Evolutionary conservation across 371 early-diverging fungal genomes (phyloP).

Genomic region (Lichtheimia ornata): DNA sequence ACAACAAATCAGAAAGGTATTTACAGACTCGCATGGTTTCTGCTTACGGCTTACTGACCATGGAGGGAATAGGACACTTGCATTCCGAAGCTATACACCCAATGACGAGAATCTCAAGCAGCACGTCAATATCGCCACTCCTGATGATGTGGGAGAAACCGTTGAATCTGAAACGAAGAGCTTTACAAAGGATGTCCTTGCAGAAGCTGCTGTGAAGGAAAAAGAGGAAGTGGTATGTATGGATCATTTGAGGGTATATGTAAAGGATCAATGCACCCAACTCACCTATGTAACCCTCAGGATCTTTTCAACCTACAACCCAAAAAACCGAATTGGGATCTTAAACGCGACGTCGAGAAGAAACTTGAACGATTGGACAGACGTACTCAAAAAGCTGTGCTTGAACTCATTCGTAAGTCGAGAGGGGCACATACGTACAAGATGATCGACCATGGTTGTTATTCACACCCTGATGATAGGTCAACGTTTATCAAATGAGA

Average conservation of each 20-base stretch:
- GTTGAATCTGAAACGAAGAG: constrained; percentile 62
- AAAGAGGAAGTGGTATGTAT: constrained; percentile 74
- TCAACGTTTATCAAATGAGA: constrained; percentile 17
- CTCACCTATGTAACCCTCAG: constrained; percentile 29
- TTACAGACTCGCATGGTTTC: background rate
- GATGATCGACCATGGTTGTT: background rate
- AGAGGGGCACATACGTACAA: background rate
- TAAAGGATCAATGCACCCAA: background rate
- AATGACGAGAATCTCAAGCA: constrained; percentile 49
- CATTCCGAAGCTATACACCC: constrained; percentile 66
- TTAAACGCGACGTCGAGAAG: constrained; percentile 83
- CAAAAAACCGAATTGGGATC: constrained; percentile 86
- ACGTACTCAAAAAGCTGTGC: constrained; percentile 71
- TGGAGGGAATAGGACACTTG: constrained; percentile 24
- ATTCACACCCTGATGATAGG: constrained; percentile 8
- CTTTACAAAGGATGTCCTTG: constrained; percentile 58
- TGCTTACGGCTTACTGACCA: background rate
- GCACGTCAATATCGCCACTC: constrained; percentile 51
- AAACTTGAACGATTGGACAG: constrained; percentile 74
- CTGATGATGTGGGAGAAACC: constrained; percentile 47
- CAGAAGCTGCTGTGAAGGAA: constrained; percentile 62
- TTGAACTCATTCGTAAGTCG: constrained; percentile 71
- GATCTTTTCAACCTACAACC: constrained; percentile 83
- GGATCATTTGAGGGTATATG: constrained; percentile 5
- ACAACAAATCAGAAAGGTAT: constrained; percentile 25